phyloP scores from a whole-genome alignment of 352 stramenopile genomes.

The Pythium catenulatum region DNA sequence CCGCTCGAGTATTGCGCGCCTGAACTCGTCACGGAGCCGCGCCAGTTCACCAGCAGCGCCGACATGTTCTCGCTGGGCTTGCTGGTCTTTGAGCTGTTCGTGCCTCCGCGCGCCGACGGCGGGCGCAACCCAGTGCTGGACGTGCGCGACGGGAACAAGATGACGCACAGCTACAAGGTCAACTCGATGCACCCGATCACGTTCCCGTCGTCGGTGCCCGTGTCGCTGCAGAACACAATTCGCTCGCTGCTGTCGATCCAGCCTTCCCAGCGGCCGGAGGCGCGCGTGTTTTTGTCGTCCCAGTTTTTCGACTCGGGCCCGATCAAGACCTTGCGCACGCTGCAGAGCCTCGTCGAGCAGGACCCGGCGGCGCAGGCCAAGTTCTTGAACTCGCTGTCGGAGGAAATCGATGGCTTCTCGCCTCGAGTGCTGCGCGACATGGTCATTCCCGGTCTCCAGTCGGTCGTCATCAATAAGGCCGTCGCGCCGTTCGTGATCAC shows the following conservation, averaged over 20 bases:
- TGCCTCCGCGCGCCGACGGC: slow-evolving; percentile 84
- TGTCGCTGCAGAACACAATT: slow-evolving; percentile 92
- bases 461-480: slow-evolving; percentile 90
- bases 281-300: slow-evolving; percentile 86
- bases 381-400: slow-evolving; percentile 84
- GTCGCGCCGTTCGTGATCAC: slow-evolving; percentile 93
- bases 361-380: slow-evolving; percentile 89
- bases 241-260: slow-evolving; percentile 83
- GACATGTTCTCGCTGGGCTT: slow-evolving; percentile 94
- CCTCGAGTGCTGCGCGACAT: slow-evolving; percentile 89
- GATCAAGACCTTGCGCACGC: slow-evolving; percentile 88
- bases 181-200: slow-evolving; percentile 93
- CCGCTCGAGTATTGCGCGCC: slow-evolving; percentile 92
- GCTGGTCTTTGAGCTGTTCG: slow-evolving; percentile 92
- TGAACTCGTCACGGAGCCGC: slow-evolving; percentile 89
- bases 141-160: slow-evolving; percentile 92
- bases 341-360: slow-evolving; percentile 91
- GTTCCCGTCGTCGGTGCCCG: slow-evolving; percentile 87
- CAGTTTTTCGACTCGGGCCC: slow-evolving; percentile 93
- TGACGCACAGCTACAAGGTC: slow-evolving; percentile 94
- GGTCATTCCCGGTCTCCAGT: slow-evolving; percentile 88
- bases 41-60: slow-evolving; percentile 86
- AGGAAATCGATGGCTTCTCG: slow-evolving; percentile 88
- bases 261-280: slow-evolving; percentile 79
- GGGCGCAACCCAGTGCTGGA: slow-evolving; percentile 90